Base-by-base conservation (phyloP, 2,329 filamentous ascomycete species). In the Nothophoma quercina region DNA sequence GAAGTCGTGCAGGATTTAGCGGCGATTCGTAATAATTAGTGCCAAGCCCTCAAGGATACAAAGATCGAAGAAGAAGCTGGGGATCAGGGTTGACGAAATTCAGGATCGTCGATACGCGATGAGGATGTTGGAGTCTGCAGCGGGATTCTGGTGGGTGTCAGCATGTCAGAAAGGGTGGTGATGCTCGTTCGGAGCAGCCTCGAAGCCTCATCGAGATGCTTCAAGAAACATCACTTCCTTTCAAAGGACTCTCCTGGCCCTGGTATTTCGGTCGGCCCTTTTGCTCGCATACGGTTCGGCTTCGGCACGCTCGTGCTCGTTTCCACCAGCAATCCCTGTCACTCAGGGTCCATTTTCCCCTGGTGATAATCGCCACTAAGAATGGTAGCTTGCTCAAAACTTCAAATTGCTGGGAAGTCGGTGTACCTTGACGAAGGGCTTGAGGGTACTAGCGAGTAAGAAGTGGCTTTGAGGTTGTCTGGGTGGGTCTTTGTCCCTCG, bases 291-390 rank as follows among this genome's bases (percentile, higher is more conserved):
- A 16, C 22, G 23, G 10, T 26, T 40, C 44, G 43, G 50, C 25
- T 44, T 15, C 50, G 44, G 43, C 50, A 47, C 38, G 33, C 23
- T 39, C 22, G 15, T 39, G 15, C 18, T 34, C 34, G n/a, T 13
- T 18, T 22, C 22, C 43, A 26, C 39, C 21, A 21, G 26, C 33
- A n/a, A 48, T 18, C 50, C 50, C 39, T 53, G 50, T 43, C 50
- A 29, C n/a, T 48, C 39, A 39, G 50, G 44, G 44, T 48, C 43
- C 50, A 44, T 33, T 26, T 23, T 38, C 32, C 50, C 38, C 38
- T 53, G 50, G 50, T 53, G 50, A 53, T 53, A 53, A 32, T 53
- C 50, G 50, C 50, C 50, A 53, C 50, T 53, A 48, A 29, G 7
- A 23, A 39, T 18, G 26, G 21, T 48, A 48, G 50, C 43, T 48